phyloP scores from a whole-genome alignment of 1,284 basidiomycete genomes.

The Abortiporus biennis region DNA sequence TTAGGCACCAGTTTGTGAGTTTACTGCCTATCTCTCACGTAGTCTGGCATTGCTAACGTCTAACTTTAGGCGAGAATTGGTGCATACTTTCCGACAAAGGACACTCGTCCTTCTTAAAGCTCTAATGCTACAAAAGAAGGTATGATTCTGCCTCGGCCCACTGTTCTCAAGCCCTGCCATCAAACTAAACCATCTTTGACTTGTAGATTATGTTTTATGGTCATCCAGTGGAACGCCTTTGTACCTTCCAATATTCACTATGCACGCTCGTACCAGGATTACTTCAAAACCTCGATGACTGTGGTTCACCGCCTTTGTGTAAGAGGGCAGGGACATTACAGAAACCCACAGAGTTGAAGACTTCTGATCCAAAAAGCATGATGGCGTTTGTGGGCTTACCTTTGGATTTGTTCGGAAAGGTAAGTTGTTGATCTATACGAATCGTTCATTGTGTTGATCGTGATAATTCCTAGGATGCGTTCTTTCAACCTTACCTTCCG shows the following conservation, averaged over 20 bases:
- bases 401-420: constrained; percentile 82
- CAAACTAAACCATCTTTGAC: neutral
- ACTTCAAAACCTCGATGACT: constrained; percentile 85
- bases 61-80: constrained; percentile 68
- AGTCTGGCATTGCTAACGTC: constrained; percentile 7
- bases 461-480: constrained; percentile 56
- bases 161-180: neutral
- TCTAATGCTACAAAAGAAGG: constrained; percentile 88
- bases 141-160: constrained; percentile 22
- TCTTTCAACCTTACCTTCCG: constrained; percentile 98
- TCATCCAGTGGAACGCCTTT: constrained; percentile 93
- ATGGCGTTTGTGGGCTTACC: constrained; percentile 90
- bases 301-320: constrained; percentile 85
- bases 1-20: constrained; percentile 79
- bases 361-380: constrained; percentile 89
- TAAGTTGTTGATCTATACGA: constrained; percentile 23
- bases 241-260: constrained; percentile 96
- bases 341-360: constrained; percentile 78
- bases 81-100: constrained; percentile 91
- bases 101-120: constrained; percentile 94
- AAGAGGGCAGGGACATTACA: constrained; percentile 58
- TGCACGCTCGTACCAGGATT: constrained; percentile 82
- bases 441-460: neutral
- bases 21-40: neutral
- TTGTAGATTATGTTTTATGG: constrained; percentile 92